phyloP scores from a whole-genome alignment of 2,329 filamentous ascomycete genomes.

The Nemania sp. region DNA sequence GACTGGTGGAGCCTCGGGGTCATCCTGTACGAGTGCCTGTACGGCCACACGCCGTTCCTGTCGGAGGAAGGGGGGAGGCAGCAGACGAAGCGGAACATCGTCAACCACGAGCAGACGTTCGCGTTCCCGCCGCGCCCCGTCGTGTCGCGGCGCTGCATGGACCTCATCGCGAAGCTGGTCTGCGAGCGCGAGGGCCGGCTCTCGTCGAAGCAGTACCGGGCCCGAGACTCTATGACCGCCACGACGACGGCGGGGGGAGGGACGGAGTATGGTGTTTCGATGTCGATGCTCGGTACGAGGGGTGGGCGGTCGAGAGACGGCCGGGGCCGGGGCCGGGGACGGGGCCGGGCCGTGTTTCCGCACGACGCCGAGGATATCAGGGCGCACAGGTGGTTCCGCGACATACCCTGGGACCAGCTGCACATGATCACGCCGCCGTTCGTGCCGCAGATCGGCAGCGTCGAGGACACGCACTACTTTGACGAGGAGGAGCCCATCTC shows the following conservation, averaged over 20 bases:
- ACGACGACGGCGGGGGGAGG: slow-evolving; percentile 53
- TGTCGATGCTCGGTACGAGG: slow-evolving; percentile 40
- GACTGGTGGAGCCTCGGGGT: slow-evolving; percentile 98
- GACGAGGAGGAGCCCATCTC: slow-evolving; percentile 78
- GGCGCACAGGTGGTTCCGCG: slow-evolving; percentile 80
- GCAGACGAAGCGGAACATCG: slow-evolving; percentile 83
- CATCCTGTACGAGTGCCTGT: slow-evolving; percentile 93
- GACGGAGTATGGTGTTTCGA: background rate
- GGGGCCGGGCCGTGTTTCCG: slow-evolving; percentile 71
- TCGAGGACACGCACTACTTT: slow-evolving; percentile 86
- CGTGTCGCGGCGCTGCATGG: slow-evolving; percentile 72
- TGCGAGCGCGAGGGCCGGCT: slow-evolving; percentile 76
- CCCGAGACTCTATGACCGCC: slow-evolving; percentile 42
- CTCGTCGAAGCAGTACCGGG: slow-evolving; percentile 74
- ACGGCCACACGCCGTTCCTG: slow-evolving; percentile 88
- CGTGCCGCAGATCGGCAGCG: slow-evolving; percentile 69
- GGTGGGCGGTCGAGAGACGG: slow-evolving; percentile 37
- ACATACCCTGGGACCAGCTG: slow-evolving; percentile 76
- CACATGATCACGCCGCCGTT: slow-evolving; percentile 77
- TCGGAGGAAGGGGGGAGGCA: slow-evolving; percentile 73
- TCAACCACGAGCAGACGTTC: slow-evolving; percentile 73
- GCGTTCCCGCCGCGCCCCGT: slow-evolving; percentile 69
- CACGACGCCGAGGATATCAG: slow-evolving; percentile 92
- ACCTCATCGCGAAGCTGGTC: slow-evolving; percentile 75
- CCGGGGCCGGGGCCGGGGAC: slow-evolving; percentile 52